Evolutionary conservation across 441 rosid genomes (phyloP).

Genomic region (Erodium moschatum): DNA sequence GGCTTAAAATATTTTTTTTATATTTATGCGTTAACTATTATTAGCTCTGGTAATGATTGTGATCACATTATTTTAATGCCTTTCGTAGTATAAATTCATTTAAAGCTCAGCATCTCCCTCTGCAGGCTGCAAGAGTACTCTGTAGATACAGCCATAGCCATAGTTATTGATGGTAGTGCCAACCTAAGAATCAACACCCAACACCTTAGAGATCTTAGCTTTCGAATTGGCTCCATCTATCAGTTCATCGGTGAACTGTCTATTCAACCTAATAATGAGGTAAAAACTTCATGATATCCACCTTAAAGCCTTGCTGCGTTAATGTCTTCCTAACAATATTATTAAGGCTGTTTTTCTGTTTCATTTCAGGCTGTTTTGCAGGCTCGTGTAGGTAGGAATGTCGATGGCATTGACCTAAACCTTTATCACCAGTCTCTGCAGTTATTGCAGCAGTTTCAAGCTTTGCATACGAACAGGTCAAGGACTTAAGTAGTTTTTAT

Average conservation of each 20-base stretch:
- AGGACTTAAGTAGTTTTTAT: too few species aligned
- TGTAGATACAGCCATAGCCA: constrained; percentile 45
- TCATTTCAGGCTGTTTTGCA: constrained; percentile 41
- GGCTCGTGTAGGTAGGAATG: constrained; percentile 62
- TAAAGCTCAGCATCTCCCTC: constrained; percentile 6
- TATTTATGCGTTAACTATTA: not conserved
- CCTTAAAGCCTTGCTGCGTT: not conserved
- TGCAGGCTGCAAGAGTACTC: constrained; percentile 53
- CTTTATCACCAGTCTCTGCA: constrained; percentile 49
- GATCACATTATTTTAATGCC: not conserved
- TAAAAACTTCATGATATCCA: constrained; percentile 11
- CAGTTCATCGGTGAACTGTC: constrained; percentile 56
- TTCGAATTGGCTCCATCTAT: constrained; percentile 54
- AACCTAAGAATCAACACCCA: constrained; percentile 50
- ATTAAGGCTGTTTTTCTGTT: not conserved
- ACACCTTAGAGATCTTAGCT: constrained; percentile 60
- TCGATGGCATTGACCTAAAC: constrained; percentile 58
- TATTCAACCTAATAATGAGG: constrained; percentile 39
- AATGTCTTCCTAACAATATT: not conserved
- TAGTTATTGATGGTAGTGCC: constrained; percentile 45
- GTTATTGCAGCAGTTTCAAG: constrained; percentile 45
- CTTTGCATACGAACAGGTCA: not conserved
- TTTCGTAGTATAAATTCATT: not conserved
- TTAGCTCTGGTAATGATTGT: constrained; percentile 4
- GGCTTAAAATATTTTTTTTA: too few species aligned